Percentiles rank a stretch among this genome's conserved stretches.
Evolutionary conservation across 306 rosid genomes (phyloP).

Genomic region (Sicyos baderoa): DNA sequence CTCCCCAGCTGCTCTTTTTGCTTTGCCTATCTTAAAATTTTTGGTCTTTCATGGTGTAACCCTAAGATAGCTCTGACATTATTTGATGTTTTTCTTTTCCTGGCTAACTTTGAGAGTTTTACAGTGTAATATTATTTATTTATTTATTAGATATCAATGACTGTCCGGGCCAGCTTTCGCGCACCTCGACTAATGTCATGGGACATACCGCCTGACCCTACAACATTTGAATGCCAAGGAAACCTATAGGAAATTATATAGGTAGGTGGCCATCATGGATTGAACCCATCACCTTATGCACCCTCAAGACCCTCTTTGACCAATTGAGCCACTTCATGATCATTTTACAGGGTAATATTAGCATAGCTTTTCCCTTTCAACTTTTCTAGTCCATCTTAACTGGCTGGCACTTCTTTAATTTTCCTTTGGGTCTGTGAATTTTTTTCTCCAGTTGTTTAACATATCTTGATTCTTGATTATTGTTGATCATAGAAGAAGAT

Average conservation of each 20-base stretch:
- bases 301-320: too few relatives aligned
- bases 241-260: too few relatives aligned
- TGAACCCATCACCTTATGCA: too few relatives aligned
- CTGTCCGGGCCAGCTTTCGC: too few relatives aligned
- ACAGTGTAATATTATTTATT: not conserved
- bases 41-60: not conserved
- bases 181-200: too few relatives aligned
- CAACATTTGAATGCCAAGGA: too few relatives aligned
- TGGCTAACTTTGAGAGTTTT: not conserved
- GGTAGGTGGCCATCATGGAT: too few relatives aligned
- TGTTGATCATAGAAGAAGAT: not conserved
- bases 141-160: too few relatives aligned
- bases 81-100: not conserved
- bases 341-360: not conserved
- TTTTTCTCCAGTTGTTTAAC: not conserved
- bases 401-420: not conserved
- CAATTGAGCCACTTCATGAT: too few relatives aligned
- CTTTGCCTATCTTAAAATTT: not conserved
- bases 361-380: conserved; percentile 1
- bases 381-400: not conserved
- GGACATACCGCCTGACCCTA: too few relatives aligned
- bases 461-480: not conserved
- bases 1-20: not conserved
- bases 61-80: not conserved
- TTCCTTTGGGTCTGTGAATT: not conserved